Evolutionary conservation across 1,284 basidiomycete genomes (phyloP).

Genomic region (Apiotrichum mycotoxinovorans): DNA sequence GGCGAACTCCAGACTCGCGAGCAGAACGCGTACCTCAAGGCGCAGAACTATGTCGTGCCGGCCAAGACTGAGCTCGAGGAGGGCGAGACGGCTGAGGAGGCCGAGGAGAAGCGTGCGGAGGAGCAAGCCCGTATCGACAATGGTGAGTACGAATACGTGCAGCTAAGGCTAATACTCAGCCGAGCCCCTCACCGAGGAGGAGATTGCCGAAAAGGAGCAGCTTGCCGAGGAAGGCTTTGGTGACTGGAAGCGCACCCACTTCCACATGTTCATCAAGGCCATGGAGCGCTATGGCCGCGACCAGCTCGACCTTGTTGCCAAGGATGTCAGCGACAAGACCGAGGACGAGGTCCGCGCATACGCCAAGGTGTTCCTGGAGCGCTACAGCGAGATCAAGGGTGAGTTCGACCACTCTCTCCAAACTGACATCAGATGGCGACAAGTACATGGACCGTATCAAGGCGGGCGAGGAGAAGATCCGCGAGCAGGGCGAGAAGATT

Average conservation of each 20-base stretch:
- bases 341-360: constrained; percentile 77
- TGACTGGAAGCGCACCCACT: constrained; percentile 88
- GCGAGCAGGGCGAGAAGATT: constrained; percentile 60
- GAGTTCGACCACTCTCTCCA: constrained; percentile 24
- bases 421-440: constrained; percentile 59
- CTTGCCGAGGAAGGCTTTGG: constrained; percentile 77
- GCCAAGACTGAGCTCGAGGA: constrained; percentile 64
- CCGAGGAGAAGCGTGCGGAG: constrained; percentile 73
- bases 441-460: constrained; percentile 74
- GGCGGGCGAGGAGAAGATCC: constrained; percentile 79
- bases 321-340: constrained; percentile 83
- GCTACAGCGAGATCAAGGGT: constrained; percentile 82
- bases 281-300: constrained; percentile 84
- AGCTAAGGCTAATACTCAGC: constrained; percentile 53
- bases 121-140: constrained; percentile 85
- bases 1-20: constrained; percentile 85
- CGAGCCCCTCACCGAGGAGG: constrained; percentile 81
- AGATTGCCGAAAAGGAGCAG: constrained; percentile 72
- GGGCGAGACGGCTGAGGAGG: constrained; percentile 70
- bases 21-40: constrained; percentile 69
- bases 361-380: constrained; percentile 81
- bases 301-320: constrained; percentile 63
- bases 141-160: constrained; percentile 54
- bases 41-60: constrained; percentile 67
- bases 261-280: constrained; percentile 83